Evolutionary conservation across 352 stramenopile genomes (phyloP), one percentile per base, ranked within the genome.

Genomic region (Globisporangium abappressorium): DNA sequence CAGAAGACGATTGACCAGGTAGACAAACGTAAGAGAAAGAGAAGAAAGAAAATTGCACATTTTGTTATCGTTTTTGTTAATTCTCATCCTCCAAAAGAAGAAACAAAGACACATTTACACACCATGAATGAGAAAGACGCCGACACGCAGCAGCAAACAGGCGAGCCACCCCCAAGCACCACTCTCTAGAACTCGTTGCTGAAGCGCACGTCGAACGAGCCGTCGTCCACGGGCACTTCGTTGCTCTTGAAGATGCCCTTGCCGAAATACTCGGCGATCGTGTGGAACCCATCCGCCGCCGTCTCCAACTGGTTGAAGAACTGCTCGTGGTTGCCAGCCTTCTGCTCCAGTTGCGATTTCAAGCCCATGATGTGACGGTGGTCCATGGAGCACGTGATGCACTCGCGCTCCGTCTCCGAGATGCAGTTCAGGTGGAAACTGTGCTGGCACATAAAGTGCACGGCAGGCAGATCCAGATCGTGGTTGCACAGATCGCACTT

Each of bases 251-350:
- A 96, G 67, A 97, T 94, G 43, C 91, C 91, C 76, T 97, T 97
- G 57, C 90, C 91, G 83, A 97, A 97, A 76, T 97, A 97, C 69
- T 96, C 87, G 30, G 90, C 90, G 60, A 97, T 93, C 7, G 85
- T 93, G 69, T 95, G 79, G 70, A 97, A 97, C 14, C 90, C 90
- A 57, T 97, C 89, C 15, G 87, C 82, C 0, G 87, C 84, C 0
- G 87, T 95, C 72, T 97, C 90, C 3, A 97, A 77, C 58, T 98
- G 89, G 64, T 96, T 95, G 83, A 94, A 98, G 64, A 98, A 98
- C 77, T 97, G 86, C 64, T 98, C 92, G 76, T 98, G 90, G 69
- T 97, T 96, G 24, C 82, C 80, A 24, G 91, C 88, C 62, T 95
- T 95, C 68, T 94, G 84, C 59, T 95, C 85, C 6, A 96, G 79